phyloP scores from a whole-genome alignment of 768 basidiomycete species.

The Termitomyces sp. region DNA sequence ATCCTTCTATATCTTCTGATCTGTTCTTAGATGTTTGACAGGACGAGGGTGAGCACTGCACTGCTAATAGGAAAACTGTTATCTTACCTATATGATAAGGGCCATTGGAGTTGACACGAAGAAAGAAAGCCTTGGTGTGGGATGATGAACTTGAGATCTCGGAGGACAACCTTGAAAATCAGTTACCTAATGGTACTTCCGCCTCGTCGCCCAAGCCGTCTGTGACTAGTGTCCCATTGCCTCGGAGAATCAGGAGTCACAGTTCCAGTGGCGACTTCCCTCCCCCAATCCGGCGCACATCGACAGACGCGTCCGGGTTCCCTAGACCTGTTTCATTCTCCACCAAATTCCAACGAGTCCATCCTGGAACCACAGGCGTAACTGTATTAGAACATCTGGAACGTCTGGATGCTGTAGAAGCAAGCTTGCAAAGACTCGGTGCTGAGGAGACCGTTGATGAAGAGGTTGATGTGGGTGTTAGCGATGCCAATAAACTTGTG shows the following conservation, averaged over 20 bases:
- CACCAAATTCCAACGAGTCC: conserved; percentile 77
- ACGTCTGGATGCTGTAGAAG: conserved; percentile 77
- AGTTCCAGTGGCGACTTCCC: conserved; percentile 70
- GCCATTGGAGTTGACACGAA: conserved; percentile 85
- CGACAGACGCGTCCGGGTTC: conserved; percentile 56
- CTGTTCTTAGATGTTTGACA: conserved; percentile 20
- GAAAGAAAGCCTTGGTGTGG: conserved; percentile 77
- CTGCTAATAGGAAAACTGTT: neutral
- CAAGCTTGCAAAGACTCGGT: conserved; percentile 69
- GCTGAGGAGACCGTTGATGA: conserved; percentile 41
- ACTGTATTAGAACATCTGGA: conserved; percentile 83
- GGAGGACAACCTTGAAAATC: conserved; percentile 43
- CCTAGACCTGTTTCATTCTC: conserved; percentile 78
- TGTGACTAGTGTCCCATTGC: conserved; percentile 54
- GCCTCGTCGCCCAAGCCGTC: conserved; percentile 55
- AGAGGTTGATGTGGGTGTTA: conserved; percentile 63
- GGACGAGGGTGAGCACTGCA: conserved; percentile 60
- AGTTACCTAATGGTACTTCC: conserved; percentile 26
- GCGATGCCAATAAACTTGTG: conserved; percentile 23
- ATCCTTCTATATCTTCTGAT: neutral
- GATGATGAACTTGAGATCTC: conserved; percentile 77
- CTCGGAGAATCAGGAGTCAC: conserved; percentile 49
- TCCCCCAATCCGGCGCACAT: conserved; percentile 59
- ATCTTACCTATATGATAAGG: conserved; percentile 36
- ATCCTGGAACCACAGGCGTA: conserved; percentile 84